Conservation (phyloP, 2,329 filamentous ascomycete species). For the Nothophoma quercina region DNA sequence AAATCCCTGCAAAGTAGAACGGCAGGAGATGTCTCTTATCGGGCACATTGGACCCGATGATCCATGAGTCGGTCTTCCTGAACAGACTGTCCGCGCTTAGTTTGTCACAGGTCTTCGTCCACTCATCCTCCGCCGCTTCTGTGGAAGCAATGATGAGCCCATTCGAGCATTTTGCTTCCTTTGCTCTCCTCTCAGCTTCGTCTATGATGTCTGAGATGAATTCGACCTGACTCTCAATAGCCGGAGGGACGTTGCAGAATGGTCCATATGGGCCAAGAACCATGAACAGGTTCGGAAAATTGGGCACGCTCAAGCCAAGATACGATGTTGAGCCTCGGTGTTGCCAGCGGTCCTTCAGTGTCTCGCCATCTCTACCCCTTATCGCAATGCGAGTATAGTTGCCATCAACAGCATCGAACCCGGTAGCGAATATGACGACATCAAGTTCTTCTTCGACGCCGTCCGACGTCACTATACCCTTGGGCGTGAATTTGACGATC, state of each 20-base stretch:
- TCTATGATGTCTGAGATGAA: conserved; percentile 49
- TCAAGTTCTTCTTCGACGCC: conserved; percentile 48
- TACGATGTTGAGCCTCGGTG: conserved; percentile 37
- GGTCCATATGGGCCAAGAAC: conserved; percentile 55
- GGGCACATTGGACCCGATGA: conserved; percentile 49
- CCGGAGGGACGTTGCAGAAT: conserved; percentile 52
- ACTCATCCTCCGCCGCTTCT: conserved; percentile 45
- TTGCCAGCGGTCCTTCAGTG: conserved; percentile 35
- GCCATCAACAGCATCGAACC: conserved; percentile 53
- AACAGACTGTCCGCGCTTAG: conserved; percentile 42
- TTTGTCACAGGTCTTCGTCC: conserved; percentile 44
- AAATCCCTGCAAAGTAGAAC: too few species aligned
- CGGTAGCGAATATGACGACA: conserved; percentile 50
- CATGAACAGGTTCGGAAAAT: conserved; percentile 47
- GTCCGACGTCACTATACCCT: conserved; percentile 49
- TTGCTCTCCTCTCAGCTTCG: conserved; percentile 31
- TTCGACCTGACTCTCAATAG: conserved; percentile 49
- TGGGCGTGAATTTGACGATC: conserved; percentile 38
- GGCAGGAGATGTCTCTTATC: too few species aligned
- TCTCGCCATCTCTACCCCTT: conserved; percentile 27
- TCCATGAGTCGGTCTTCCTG: conserved; percentile 48
- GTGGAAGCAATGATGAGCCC: conserved; percentile 39
- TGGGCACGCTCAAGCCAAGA: conserved; percentile 44
- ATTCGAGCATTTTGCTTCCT: too few species aligned
- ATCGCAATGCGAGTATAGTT: conserved; percentile 27